A percentile compares a stretch with the other conserved stretches of the same genome.
These are phyloP conservation scores for Lathyrus aphaca DNA, from an alignment of 306 rosid genomes.

Conservation along the genomic window DNA sequence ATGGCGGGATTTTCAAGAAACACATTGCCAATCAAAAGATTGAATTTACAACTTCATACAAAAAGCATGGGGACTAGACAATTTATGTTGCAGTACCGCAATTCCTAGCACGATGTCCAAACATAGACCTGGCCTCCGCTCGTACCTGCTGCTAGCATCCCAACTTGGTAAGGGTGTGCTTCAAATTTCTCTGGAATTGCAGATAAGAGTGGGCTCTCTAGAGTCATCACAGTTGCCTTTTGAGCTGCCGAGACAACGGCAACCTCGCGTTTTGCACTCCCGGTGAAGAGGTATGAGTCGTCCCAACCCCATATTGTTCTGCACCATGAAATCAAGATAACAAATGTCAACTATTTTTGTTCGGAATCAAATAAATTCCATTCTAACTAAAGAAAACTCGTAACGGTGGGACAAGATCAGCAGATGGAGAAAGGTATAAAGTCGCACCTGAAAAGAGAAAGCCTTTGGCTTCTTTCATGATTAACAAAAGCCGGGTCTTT, in stretches of 20 bases:
- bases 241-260: constrained; percentile 61
- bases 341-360: constrained; percentile 12
- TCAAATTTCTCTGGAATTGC: constrained; percentile 80
- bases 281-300: constrained; percentile 68
- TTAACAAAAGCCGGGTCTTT: constrained; percentile 47
- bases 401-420: constrained; percentile 5
- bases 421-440: constrained; percentile 3
- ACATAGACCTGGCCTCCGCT: constrained; percentile 50
- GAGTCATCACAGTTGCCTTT: constrained; percentile 47
- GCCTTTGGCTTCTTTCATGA: constrained; percentile 58
- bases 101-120: constrained; percentile 44
- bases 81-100: not conserved
- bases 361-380: not conserved
- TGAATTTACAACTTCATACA: not conserved
- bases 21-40: not conserved
- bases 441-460: constrained; percentile 67
- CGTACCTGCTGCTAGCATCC: constrained; percentile 53
- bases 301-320: constrained; percentile 99
- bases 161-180: constrained; percentile 56
- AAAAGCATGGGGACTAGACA: not conserved
- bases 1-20: constrained; percentile 3
- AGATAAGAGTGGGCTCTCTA: constrained; percentile 62
- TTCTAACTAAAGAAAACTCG: not conserved
- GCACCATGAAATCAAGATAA: constrained; percentile 40
- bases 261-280: constrained; percentile 73